These are phyloP conservation scores for Ceraceosorus guamensis DNA, from an alignment of 1,284 basidiomycete species.

Conservation along the genomic window DNA sequence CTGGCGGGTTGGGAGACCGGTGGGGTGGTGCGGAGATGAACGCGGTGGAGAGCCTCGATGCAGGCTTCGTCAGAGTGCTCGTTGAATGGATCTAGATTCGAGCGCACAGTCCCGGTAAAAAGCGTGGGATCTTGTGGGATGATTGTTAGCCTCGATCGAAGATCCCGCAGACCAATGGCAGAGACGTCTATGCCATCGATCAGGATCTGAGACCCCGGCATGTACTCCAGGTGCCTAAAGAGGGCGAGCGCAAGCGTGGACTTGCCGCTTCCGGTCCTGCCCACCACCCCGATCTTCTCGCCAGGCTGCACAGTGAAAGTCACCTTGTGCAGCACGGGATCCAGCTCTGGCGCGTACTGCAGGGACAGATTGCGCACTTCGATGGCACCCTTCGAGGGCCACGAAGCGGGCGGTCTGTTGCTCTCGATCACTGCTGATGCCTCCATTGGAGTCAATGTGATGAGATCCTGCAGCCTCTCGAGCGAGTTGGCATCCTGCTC, in stretches of 20 bases:
- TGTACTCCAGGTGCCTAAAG: slow-evolving; percentile 24
- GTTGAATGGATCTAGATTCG: slow-evolving; percentile 78
- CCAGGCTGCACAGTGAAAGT: slow-evolving; percentile 66
- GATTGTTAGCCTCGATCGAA: slow-evolving; percentile 50
- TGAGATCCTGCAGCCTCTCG: slow-evolving; percentile 59
- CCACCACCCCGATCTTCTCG: slow-evolving; percentile 55
- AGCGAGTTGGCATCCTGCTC: slow-evolving; percentile 59
- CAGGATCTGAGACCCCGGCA: slow-evolving; percentile 24
- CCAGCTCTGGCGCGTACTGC: slow-evolving; percentile 60
- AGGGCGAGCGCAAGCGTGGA: slow-evolving; percentile 20
- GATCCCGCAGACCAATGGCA: slow-evolving; percentile 20
- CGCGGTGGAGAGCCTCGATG: slow-evolving; percentile 51
- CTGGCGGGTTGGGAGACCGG: not conserved
- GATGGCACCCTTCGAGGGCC: slow-evolving; percentile 57
- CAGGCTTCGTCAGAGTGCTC: slow-evolving; percentile 76
- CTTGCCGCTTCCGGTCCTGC: slow-evolving; percentile 56
- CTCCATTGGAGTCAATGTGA: slow-evolving; percentile 40
- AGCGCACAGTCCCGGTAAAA: slow-evolving; percentile 76
- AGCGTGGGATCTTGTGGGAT: slow-evolving; percentile 63
- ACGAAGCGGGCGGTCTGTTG: slow-evolving; percentile 26
- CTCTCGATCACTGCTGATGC: slow-evolving; percentile 27
- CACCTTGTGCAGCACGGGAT: slow-evolving; percentile 67
- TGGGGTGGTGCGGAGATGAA: slow-evolving; percentile 6
- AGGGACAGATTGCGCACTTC: slow-evolving; percentile 66
- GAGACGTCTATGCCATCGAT: slow-evolving; percentile 40